Percentiles rank a stretch among this genome's conserved stretches.
Conservation (phyloP, 1,284 basidiomycete species). For the Papiliotrema fonsecae region DNA sequence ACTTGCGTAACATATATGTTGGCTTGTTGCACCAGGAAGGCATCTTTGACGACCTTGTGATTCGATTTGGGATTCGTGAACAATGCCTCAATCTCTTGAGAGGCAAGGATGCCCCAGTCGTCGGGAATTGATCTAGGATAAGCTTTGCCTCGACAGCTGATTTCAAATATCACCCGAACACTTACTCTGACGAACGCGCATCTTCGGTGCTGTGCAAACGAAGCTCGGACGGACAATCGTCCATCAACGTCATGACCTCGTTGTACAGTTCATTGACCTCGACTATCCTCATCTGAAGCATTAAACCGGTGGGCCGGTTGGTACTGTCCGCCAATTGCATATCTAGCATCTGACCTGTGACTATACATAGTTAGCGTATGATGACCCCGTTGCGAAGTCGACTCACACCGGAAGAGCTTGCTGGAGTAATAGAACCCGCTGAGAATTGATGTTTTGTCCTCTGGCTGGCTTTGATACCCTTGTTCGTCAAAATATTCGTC, state of each 20-base stretch:
- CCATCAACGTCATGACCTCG: conserved; percentile 38
- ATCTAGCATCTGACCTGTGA: conserved; percentile 35
- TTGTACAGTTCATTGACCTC: conserved; percentile 40
- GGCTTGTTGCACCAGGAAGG: conserved; percentile 80
- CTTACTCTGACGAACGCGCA: neutral
- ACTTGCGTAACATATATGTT: conserved; percentile 79
- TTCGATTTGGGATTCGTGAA: conserved; percentile 82
- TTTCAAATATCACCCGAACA: neutral
- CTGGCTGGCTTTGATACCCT: conserved; percentile 72
- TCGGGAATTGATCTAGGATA: conserved; percentile 20
- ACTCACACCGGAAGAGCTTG: conserved; percentile 59
- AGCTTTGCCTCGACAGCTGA: neutral
- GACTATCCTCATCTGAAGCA: conserved; percentile 36
- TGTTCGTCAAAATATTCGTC: conserved; percentile 62
- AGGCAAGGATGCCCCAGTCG: conserved; percentile 50
- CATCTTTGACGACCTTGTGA: conserved; percentile 72
- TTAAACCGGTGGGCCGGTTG: conserved; percentile 31
- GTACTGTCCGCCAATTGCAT: conserved; percentile 33
- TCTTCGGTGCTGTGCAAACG: conserved; percentile 21
- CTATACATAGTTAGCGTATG: conserved; percentile 13
- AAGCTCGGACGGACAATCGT: conserved; percentile 37
- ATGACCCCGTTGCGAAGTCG: neutral
- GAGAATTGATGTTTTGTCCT: conserved; percentile 72
- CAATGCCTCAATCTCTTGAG: conserved; percentile 78
- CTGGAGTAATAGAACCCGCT: conserved; percentile 80